Base-by-base conservation (phyloP, 257 asterid species). In the Linderniella brevidens region DNA sequence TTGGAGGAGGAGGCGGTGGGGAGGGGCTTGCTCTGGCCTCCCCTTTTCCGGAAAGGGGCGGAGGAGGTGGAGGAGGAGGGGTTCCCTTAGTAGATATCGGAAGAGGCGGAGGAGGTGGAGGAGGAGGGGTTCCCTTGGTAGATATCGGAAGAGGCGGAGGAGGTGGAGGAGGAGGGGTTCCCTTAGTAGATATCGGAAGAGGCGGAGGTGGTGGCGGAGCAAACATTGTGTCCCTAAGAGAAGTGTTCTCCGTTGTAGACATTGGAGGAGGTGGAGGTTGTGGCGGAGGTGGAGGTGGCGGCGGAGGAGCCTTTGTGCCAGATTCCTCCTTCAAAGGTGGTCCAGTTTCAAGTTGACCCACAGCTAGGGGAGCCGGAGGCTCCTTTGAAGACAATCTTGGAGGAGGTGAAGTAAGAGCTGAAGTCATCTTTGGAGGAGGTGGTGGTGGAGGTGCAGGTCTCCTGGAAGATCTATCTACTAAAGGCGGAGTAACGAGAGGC, bases 161-260 rank as follows among this genome's bases (percentile, higher is more conserved):
- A 8, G 64, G 71, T 0, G 68, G 58, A 2, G 64, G 49, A 3
- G 59, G 64, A 15, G 56, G 49, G 13, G 57, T 25, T 49, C 48
- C 71, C 48, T 63, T 50, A 35, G 50, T 59, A 49, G 68, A 58
- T 40, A 41, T 39, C 25, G 67, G n/a, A n/a, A n/a, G n/a, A n/a
- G 80, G 71, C 53, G 64, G 67, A 11, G 66, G 67, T 42, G 74
- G 75, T 17, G 14, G 9, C 19, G 67, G 64, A 38, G 50, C 42
- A 48, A 41, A 42, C 19, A 39, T 54, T 16, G 16, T 37, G 40
- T 46, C 51, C 8, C 1, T 18, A 43, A 11, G 15, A 58, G 58
- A 43, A 42, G 35, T 42, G 18, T 46, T 53, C 14, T 53, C 56
- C 19, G 25, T 48, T 37, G 61, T 54, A 46, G 59, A 43, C 37